Evolutionary conservation across 495 filamentous ascomycete genomes (phyloP).

Genomic region (Neurospora sp.): DNA sequence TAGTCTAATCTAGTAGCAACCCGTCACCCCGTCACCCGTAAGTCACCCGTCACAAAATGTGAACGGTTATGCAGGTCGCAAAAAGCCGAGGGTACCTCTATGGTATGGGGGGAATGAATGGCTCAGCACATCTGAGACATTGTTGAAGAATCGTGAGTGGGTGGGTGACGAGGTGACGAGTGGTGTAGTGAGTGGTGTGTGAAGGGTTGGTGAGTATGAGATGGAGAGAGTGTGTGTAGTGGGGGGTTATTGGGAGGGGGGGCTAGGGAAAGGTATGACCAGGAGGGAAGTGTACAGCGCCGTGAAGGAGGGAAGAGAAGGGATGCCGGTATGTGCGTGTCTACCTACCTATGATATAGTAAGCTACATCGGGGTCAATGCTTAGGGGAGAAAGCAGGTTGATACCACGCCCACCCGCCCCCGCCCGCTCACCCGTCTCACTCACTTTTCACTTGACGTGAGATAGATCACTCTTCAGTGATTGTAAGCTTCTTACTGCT

Average conservation of each 20-base stretch:
- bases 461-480: not conserved
- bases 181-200: not conserved
- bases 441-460: not conserved
- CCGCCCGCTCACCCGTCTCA: not conserved
- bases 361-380: not conserved
- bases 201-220: not conserved
- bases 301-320: not conserved
- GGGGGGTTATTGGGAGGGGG: not conserved
- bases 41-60: not conserved
- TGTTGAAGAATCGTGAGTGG: not conserved
- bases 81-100: conserved; percentile 5
- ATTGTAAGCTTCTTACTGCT: not conserved
- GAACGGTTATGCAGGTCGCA: conserved; percentile 19
- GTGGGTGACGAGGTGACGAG: not conserved
- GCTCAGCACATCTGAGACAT: not conserved
- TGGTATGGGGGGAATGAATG: not conserved
- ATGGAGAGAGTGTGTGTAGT: not conserved
- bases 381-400: not conserved
- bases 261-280: not conserved
- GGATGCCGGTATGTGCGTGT: not conserved
- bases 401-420: not conserved
- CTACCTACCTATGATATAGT: not conserved
- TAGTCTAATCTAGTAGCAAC: not conserved
- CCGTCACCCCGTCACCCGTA: not conserved
- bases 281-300: too few relatives aligned